Evolutionary conservation across 495 filamentous ascomycete genomes (phyloP).

Genomic region (Aspergillus ostianus): DNA sequence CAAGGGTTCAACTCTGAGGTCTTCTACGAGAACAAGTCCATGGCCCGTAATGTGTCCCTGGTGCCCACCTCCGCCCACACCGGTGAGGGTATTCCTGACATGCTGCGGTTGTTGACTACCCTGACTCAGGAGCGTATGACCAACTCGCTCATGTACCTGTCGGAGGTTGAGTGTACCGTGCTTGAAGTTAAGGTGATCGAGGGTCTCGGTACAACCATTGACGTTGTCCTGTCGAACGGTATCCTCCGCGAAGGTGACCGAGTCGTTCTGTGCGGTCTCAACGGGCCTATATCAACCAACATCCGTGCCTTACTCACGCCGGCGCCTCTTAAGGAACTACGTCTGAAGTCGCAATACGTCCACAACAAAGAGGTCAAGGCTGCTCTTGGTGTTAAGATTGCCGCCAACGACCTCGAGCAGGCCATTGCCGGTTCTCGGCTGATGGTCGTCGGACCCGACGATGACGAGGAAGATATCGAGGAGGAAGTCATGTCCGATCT

Average conservation of each 20-base stretch:
- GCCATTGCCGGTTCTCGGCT: conserved; percentile 96
- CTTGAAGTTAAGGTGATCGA: conserved; percentile 99
- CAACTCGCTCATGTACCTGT: conserved; percentile 94
- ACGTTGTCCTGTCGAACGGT: conserved; percentile 96
- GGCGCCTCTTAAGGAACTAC: conserved; percentile 88
- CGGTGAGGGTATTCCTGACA: conserved; percentile 97
- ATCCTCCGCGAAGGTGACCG: conserved; percentile 92
- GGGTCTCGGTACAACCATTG: conserved; percentile 97
- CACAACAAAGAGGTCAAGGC: conserved; percentile 99
- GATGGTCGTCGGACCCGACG: conserved; percentile 88
- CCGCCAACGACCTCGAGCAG: conserved; percentile 90
- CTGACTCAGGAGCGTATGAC: conserved; percentile 98
- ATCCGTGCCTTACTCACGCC: conserved; percentile 96
- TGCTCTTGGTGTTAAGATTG: conserved; percentile 97
- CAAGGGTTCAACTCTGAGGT: conserved; percentile 97
- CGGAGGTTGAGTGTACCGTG: conserved; percentile 95
- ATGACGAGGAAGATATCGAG: conserved; percentile 94
- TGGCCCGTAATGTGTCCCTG: conserved; percentile 88
- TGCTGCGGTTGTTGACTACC: conserved; percentile 91
- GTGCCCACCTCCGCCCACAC: conserved; percentile 97
- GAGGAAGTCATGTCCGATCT: conserved; percentile 97
- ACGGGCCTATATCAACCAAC: conserved; percentile 90
- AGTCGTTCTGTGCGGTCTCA: conserved; percentile 91
- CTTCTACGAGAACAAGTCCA: conserved; percentile 96
- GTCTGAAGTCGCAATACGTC: conserved; percentile 91